phyloP scores from a whole-genome alignment of 2,329 filamentous ascomycete species.

The Scedosporium boydii region DNA sequence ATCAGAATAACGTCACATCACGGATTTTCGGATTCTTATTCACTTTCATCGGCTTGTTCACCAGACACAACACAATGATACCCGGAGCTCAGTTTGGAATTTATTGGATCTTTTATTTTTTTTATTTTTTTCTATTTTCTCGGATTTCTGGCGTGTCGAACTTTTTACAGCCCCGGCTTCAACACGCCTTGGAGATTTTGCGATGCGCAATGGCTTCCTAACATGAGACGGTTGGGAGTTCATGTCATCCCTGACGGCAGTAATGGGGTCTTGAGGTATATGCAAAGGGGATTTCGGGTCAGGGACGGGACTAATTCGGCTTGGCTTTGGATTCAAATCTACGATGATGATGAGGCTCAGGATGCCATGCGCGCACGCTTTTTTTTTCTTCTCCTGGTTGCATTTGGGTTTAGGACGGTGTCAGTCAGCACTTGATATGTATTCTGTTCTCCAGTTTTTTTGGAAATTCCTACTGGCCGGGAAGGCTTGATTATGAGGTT shows the following conservation, averaged over 20 bases:
- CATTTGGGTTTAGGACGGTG: not conserved
- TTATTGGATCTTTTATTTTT: slow-evolving; percentile 1
- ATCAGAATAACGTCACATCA: slow-evolving; percentile 11
- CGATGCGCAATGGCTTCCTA: not conserved
- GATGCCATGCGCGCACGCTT: not conserved
- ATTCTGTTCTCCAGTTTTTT: not conserved
- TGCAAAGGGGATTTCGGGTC: too few relatives aligned
- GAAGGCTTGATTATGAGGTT: slow-evolving; percentile 2
- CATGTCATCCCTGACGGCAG: too few relatives aligned
- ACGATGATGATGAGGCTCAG: too few relatives aligned
- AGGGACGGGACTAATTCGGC: too few relatives aligned
- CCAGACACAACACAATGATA: slow-evolving; percentile 7
- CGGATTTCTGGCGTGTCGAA: not conserved
- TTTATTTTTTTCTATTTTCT: not conserved
- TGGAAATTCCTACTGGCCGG: not conserved
- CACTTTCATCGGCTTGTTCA: slow-evolving; percentile 1
- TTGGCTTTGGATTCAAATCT: too few relatives aligned
- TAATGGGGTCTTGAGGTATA: too few relatives aligned
- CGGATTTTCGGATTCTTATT: slow-evolving; percentile 15
- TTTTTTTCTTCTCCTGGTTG: not conserved
- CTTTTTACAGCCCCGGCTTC: not conserved
- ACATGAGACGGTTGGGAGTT: not conserved
- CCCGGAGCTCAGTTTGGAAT: slow-evolving; percentile 3
- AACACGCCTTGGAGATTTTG: not conserved
- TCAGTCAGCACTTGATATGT: not conserved